Base-by-base conservation (phyloP, 768 basidiomycete species). In the Lactarius deliciosus region DNA sequence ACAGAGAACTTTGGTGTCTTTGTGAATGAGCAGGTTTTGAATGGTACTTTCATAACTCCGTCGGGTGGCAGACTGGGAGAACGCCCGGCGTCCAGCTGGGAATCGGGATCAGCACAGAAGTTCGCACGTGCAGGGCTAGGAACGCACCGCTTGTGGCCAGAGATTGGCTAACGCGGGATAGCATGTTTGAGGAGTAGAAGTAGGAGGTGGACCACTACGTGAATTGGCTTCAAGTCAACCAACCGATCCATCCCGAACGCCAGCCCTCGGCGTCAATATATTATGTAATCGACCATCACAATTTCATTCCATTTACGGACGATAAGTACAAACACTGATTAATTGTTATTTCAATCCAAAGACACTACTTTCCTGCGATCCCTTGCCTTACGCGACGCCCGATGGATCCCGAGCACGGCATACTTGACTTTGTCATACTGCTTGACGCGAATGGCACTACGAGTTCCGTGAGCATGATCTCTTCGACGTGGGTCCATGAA, bases 1-100 rank as follows among this genome's bases (percentile, higher is more conserved):
- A 77, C 89, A 94, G 70, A 83, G 80, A 55, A 99, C 96, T 78
- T 87, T 95, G 71, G 97, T 97, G 77, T 98, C 93, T 75, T 93
- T 92, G 79, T 92, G 86, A 73, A 99, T 90, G 72, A 89, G 86
- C 70, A 99, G 86, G 81, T 98, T 99, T 75, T 85, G 82, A 75
- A 95, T 89, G 58, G 94, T 95, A 75, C 91, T 90, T 63, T 89
- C 93, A 77, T 98, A 98, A 73, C 85, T 86, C 70, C 79, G 82
- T 73, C 92, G 85, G 71, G 86, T 75, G 54, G 85, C 84, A 71
- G 94, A 91, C 72, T 86, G 84, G 57, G 92, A 88, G 82, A 96
- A 93, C 70, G 88, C 80, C 81, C 95, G 83, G 81, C 85, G 85
- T 81, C 87, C 87, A 73, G 79, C 86, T 88, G 69, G 25, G 41